These are phyloP conservation scores for Neocucurbitaria cava DNA, from an alignment of 2,329 filamentous ascomycete species.

Conservation along the genomic window DNA sequence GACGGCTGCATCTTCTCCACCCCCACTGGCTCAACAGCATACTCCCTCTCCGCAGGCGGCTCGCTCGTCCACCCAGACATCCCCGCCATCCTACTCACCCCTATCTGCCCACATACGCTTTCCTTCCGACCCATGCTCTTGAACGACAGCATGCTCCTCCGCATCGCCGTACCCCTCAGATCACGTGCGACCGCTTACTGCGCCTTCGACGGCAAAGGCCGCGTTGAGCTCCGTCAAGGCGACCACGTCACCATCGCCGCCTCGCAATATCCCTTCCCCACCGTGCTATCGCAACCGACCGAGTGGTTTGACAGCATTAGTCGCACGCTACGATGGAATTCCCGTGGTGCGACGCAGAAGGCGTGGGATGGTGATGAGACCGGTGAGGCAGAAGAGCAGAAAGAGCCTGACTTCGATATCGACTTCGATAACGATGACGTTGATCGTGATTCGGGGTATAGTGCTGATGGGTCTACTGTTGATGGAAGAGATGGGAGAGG, in stretches of 20 bases:
- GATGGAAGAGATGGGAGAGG: constrained; percentile 43
- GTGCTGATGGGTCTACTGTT: constrained; percentile 45
- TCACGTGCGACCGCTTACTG: constrained; percentile 95
- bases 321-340: constrained; percentile 93
- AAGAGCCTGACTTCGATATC: constrained; percentile 82
- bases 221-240: constrained; percentile 88
- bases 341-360: constrained; percentile 88
- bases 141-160: constrained; percentile 90
- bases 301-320: constrained; percentile 98
- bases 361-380: constrained; percentile 67
- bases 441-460: constrained; percentile 52
- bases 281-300: constrained; percentile 84
- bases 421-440: constrained; percentile 80
- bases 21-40: constrained; percentile 87
- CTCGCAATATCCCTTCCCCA: constrained; percentile 96
- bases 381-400: constrained; percentile 55
- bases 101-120: constrained; percentile 95
- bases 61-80: constrained; percentile 97
- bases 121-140: constrained; percentile 98
- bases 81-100: constrained; percentile 92
- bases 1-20: constrained; percentile 98
- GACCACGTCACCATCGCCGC: constrained; percentile 97
- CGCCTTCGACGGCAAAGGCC: constrained; percentile 95
- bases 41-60: constrained; percentile 93
- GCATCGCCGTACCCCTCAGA: constrained; percentile 82